Percentiles rank a stretch among this genome's conserved stretches.
Evolutionary conservation across 2,329 filamentous ascomycete genomes (phyloP).

Genomic region (Didymella pomorum): DNA sequence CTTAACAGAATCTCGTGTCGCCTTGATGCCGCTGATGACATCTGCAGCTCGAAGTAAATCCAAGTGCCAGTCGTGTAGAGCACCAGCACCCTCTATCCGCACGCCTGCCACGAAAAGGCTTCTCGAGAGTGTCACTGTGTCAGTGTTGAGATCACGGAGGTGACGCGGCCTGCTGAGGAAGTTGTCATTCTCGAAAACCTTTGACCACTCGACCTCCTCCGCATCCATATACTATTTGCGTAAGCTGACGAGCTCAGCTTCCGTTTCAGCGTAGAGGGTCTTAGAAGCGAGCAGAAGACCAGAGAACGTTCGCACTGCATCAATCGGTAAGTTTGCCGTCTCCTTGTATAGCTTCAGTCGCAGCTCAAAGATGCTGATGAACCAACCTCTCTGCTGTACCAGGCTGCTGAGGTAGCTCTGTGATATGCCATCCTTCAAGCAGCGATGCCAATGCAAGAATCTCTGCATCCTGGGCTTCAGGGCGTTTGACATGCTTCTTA

Average conservation of each 20-base stretch:
- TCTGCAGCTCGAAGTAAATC: no score
- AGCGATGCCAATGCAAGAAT: neutral
- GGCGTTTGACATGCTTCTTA: no score
- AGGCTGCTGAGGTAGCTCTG: neutral
- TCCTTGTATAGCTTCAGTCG: neutral
- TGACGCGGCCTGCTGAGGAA: neutral
- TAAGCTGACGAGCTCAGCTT: neutral
- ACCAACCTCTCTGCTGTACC: neutral
- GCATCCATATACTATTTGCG: neutral
- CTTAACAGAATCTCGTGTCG: no score
- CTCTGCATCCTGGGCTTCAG: no score
- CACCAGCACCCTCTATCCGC: no score
- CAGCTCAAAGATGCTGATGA: neutral
- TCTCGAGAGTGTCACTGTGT: neutral
- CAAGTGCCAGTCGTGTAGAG: no score
- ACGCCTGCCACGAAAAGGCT: no score
- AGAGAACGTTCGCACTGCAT: neutral
- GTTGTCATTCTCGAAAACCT: neutral
- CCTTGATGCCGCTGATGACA: no score
- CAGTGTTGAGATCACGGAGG: neutral
- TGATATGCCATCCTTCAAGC: neutral
- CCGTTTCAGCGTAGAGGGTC: neutral
- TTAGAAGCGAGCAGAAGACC: neutral
- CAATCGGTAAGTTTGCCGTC: neutral
- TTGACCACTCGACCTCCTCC: neutral